A percentile compares a stretch with the other conserved stretches of the same genome.
phyloP scores from a whole-genome alignment of 2,329 filamentous ascomycete species.

The Cercospora canescens region DNA sequence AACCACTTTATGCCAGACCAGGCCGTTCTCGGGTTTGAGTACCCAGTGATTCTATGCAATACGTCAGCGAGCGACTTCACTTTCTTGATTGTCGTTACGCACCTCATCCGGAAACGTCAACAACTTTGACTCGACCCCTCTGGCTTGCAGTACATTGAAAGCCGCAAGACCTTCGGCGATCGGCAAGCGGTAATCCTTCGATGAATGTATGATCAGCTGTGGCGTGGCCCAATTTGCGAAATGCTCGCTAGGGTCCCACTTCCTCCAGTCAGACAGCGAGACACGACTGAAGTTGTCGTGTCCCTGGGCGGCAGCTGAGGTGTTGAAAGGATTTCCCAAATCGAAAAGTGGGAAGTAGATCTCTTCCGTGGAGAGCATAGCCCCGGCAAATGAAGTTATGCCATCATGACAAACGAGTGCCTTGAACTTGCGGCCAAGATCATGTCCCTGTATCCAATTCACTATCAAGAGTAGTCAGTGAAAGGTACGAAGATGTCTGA shows the following conservation, averaged over 20 bases:
- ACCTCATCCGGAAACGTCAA: constrained; percentile 75
- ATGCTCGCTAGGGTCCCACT: constrained; percentile 59
- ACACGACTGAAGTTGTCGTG: constrained; percentile 23
- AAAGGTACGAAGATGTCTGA: too few relatives aligned
- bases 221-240: constrained; percentile 78
- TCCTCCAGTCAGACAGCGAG: constrained; percentile 18
- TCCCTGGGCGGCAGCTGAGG: constrained; percentile 8
- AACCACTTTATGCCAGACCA: constrained; percentile 88
- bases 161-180: constrained; percentile 81
- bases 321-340: constrained; percentile 36
- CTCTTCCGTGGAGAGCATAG: constrained; percentile 47
- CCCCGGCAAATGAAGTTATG: constrained; percentile 31
- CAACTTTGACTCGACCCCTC: constrained; percentile 73
- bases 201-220: constrained; percentile 85
- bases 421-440: constrained; percentile 81
- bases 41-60: constrained; percentile 68
- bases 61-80: neutral
- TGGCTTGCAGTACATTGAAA: constrained; percentile 81
- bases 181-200: constrained; percentile 84
- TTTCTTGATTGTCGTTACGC: neutral
- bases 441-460: constrained; percentile 78
- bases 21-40: constrained; percentile 83
- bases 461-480: too few relatives aligned
- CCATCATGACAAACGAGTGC: constrained; percentile 68
- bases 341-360: constrained; percentile 58